Percentiles rank a stretch among this genome's conserved stretches.
Evolutionary conservation across 2,329 filamentous ascomycete genomes (phyloP).

Genomic region (Coccinonectria pachysandricola): DNA sequence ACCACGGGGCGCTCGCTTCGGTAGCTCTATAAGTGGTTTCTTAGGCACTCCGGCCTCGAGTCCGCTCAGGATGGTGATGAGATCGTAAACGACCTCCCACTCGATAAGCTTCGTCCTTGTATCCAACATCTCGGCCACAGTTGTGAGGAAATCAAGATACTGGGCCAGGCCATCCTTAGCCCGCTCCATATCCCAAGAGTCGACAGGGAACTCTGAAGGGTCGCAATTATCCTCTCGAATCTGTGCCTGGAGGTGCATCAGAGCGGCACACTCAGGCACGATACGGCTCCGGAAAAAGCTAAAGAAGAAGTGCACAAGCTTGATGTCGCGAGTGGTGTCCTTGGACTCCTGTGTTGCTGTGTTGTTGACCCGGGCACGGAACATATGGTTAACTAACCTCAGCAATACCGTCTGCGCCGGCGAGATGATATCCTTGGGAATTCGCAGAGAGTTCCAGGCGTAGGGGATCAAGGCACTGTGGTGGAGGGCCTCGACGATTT

Average conservation of each 20-base stretch:
- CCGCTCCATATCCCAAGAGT: conserved; percentile 95
- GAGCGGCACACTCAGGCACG: conserved; percentile 85
- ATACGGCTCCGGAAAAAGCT: conserved; percentile 87
- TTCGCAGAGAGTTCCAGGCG: conserved; percentile 82
- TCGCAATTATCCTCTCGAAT: conserved; percentile 68
- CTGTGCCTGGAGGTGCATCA: conserved; percentile 87
- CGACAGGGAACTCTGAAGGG: conserved; percentile 82
- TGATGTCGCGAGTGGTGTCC: conserved; percentile 47
- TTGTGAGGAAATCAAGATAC: conserved; percentile 87
- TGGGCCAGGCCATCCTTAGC: conserved; percentile 92
- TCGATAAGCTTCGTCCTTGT: conserved; percentile 79
- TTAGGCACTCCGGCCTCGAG: conserved; percentile 83
- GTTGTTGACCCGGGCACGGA: conserved; percentile 45
- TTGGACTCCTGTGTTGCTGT: conserved; percentile 35
- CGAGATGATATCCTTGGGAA: conserved; percentile 92
- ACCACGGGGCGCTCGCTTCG: conserved; percentile 20
- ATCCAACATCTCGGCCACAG: conserved; percentile 73
- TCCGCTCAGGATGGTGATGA: conserved; percentile 77
- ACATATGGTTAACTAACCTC: conserved; percentile 82
- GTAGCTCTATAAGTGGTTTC: conserved; percentile 50
- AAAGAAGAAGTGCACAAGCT: conserved; percentile 77
- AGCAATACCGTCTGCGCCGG: conserved; percentile 90
- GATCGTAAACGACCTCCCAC: conserved; percentile 84
- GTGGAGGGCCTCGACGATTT: conserved; percentile 88
- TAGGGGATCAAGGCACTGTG: conserved; percentile 84